These are phyloP conservation scores for Chlorella vulgaris DNA, from an alignment of 139 green algal genomes.

Conservation along the genomic window DNA sequence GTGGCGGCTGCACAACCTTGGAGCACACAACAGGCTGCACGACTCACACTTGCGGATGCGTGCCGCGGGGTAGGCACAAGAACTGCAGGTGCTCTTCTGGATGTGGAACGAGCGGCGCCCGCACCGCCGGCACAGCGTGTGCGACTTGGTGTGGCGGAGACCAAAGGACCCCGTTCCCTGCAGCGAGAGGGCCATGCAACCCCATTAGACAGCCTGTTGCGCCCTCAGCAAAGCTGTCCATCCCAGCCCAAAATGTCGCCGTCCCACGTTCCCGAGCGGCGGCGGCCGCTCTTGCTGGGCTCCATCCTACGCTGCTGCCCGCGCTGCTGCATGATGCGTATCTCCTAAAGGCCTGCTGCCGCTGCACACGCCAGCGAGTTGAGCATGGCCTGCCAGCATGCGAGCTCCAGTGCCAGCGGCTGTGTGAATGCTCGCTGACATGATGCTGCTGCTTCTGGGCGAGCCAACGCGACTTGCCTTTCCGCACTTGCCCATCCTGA, in stretches of 20 bases:
- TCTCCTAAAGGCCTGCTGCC: background rate
- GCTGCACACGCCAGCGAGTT: too few relatives aligned
- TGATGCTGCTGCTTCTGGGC: background rate
- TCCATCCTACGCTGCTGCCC: background rate
- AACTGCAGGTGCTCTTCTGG: conserved; percentile 93
- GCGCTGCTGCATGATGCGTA: background rate
- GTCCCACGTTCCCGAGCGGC: background rate
- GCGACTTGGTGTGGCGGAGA: conserved; percentile 96
- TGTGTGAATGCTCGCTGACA: background rate
- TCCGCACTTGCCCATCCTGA: conserved; percentile 70
- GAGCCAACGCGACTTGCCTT: conserved; percentile 38
- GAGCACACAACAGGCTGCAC: too few relatives aligned
- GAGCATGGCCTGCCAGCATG: too few relatives aligned
- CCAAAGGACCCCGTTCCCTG: conserved; percentile 80
- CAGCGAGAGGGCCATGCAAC: background rate
- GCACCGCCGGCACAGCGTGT: conserved; percentile 96
- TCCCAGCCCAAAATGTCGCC: background rate
- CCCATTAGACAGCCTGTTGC: background rate
- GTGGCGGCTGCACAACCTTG: too few relatives aligned
- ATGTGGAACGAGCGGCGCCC: conserved; percentile 92
- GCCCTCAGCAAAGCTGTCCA: background rate
- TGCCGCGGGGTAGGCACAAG: conserved; percentile 94
- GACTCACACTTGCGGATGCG: conserved; percentile 94
- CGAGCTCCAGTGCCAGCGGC: background rate
- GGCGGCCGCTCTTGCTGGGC: background rate